Base-by-base conservation (phyloP, 768 basidiomycete genomes). In the Boletus tomentosulus region DNA sequence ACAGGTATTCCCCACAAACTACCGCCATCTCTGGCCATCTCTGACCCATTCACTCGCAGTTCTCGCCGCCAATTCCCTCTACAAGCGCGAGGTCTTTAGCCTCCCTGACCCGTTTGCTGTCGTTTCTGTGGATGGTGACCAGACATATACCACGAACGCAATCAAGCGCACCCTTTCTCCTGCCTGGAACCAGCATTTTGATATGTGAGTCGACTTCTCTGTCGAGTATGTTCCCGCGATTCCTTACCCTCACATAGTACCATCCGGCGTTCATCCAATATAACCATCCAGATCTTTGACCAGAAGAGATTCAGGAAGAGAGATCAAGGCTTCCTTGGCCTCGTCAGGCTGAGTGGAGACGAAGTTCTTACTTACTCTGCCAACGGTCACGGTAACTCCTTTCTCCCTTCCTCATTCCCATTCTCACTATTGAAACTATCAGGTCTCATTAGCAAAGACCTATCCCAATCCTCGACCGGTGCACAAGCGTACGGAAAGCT, bases 41-140 rank as follows among this genome's bases (percentile, higher is more conserved):
- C 30, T 43, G 31, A 38, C 46, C 11, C 3, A 1, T 25, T 13
- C 42, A n/a, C 35, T n/a, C 34, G 30, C 62, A 92, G 90, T 92
- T 53, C 84, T 86, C 62, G 86, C 85, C 27, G 93, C 90, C 38
- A 83, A 78, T 59, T 81, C 82, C 35, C 79, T 92, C 27, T 78
- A 76, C 57, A 92, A 91, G 67, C 82, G 89, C 28, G 89, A 91
- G 62, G 73, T 92, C 7, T 82, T 92, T 65, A 77, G 87, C 59
- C 77, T 92, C 10, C 92, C 92, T 3, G 91, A 93, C 70, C 92
- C 92, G 4, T 92, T 92, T 65, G 92, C 89, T 7, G 87, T 93
- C 12, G 77, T 96, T 46, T 90, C 88, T 6, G 87, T 93, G 55
- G 92, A 93, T 64, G 86, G 84, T 45, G 85, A 90, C 61, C 87